Conservation (phyloP, 108 stramenopile species). For the Cylindrotheca closterium region DNA sequence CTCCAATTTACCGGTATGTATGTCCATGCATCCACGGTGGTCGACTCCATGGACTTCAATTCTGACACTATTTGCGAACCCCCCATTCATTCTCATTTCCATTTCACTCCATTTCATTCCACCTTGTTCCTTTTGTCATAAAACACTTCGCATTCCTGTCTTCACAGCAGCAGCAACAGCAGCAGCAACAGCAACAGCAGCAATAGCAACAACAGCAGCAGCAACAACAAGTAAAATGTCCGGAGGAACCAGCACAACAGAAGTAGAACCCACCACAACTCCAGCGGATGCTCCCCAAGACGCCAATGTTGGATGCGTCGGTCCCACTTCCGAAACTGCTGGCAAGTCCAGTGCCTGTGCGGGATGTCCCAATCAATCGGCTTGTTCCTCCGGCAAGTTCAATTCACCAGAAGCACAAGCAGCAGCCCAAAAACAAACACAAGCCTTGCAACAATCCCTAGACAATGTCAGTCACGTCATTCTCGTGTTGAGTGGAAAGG, state of each 20-base stretch:
- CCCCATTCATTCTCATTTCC: too few relatives aligned
- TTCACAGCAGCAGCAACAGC: conserved; percentile 46
- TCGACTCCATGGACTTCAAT: too few relatives aligned
- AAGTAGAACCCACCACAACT: background rate
- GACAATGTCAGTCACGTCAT: conserved; percentile 89
- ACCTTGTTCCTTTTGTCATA: too few relatives aligned
- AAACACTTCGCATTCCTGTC: too few relatives aligned
- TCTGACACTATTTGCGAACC: too few relatives aligned
- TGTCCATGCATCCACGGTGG: too few relatives aligned
- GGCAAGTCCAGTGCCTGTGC: conserved; percentile 93
- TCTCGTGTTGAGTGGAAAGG: conserved; percentile 97
- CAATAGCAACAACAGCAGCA: conserved; percentile 24
- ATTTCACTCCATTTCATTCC: too few relatives aligned
- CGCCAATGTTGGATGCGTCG: conserved; percentile 94
- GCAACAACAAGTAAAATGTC: conserved; percentile 2
- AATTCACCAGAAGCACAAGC: conserved; percentile 64
- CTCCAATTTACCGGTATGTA: too few relatives aligned
- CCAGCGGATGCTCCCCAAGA: conserved; percentile 46
- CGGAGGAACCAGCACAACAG: conserved; percentile 1
- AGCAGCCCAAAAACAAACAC: conserved; percentile 47
- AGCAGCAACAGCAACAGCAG: conserved; percentile 43
- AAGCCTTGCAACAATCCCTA: conserved; percentile 64
- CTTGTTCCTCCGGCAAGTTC: conserved; percentile 90
- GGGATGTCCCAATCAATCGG: conserved; percentile 96
- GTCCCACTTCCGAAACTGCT: conserved; percentile 87